Percentiles rank a stretch among this genome's conserved stretches.
phyloP scores from a whole-genome alignment of 1,284 basidiomycete genomes.

The Heterobasidion occidentale region DNA sequence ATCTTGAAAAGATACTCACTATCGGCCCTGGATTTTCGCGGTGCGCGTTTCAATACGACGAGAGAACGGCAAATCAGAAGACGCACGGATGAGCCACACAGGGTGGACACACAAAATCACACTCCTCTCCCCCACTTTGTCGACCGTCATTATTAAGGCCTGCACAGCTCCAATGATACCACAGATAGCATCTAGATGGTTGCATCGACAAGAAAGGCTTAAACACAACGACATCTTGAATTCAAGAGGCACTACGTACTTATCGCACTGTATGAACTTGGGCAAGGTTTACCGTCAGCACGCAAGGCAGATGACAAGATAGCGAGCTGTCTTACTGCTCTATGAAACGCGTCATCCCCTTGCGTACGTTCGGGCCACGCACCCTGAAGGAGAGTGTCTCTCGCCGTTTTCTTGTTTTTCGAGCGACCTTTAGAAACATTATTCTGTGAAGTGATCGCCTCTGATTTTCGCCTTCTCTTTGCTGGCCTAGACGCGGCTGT shows the following conservation, averaged over 20 bases:
- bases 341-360: slow-evolving; percentile 4
- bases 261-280: slow-evolving; percentile 13
- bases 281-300: too few species aligned
- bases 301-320: too few species aligned
- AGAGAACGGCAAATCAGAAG: background rate
- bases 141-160: slow-evolving; percentile 14
- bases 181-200: slow-evolving; percentile 22
- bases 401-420: too few species aligned
- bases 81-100: slow-evolving; percentile 13
- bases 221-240: background rate
- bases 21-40: background rate
- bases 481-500: too few species aligned
- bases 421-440: too few species aligned
- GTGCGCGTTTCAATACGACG: too few species aligned
- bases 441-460: too few species aligned
- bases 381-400: too few species aligned
- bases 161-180: slow-evolving; percentile 28
- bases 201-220: background rate
- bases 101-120: slow-evolving; percentile 20
- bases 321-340: slow-evolving; percentile 6
- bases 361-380: too few species aligned
- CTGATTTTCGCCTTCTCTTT: too few species aligned
- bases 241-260: slow-evolving; percentile 3
- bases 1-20: background rate
- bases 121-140: slow-evolving; percentile 17